phyloP scores from a whole-genome alignment of 257 asterid species.

The Parsonsia alboflavescens region DNA sequence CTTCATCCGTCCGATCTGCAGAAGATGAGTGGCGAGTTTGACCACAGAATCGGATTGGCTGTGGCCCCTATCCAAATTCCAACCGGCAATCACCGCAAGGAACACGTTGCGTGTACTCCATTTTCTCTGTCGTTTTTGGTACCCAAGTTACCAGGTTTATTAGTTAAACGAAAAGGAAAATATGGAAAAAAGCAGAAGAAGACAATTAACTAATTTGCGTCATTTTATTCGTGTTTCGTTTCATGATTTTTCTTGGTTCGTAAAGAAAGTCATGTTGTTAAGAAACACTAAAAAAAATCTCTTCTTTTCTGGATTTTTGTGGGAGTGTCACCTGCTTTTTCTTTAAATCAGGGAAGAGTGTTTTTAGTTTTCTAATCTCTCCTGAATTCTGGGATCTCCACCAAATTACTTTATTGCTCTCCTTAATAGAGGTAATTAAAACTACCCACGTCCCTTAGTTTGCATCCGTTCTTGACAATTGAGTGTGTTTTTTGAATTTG shows the following conservation, averaged over 20 bases:
- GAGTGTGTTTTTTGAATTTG: neutral
- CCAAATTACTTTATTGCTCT: constrained; percentile 23
- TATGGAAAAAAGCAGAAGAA: neutral
- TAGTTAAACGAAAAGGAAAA: neutral
- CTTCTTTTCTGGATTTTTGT: constrained; percentile 17
- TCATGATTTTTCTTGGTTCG: constrained; percentile 27
- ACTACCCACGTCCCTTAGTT: neutral
- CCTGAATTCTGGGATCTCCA: constrained; percentile 32
- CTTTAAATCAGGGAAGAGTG: neutral
- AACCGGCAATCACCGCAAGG: too few species aligned
- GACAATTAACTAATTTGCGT: constrained; percentile 9
- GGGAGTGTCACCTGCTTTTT: constrained; percentile 2
- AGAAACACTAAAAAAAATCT: constrained; percentile 27
- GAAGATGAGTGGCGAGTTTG: too few species aligned
- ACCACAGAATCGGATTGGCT: too few species aligned
- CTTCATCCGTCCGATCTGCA: too few species aligned
- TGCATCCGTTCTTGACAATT: neutral
- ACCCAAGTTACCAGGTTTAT: neutral
- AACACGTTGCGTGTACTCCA: constrained; percentile 17
- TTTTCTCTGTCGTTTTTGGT: neutral
- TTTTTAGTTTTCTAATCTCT: constrained; percentile 2
- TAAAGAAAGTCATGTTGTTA: constrained; percentile 19
- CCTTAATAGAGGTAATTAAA: constrained; percentile 23
- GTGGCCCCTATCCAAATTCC: too few species aligned
- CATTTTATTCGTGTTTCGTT: constrained; percentile 3